Evolutionary conservation across 768 basidiomycete genomes (phyloP).

Genomic region (Rhodosporidiobolus odoratus): DNA sequence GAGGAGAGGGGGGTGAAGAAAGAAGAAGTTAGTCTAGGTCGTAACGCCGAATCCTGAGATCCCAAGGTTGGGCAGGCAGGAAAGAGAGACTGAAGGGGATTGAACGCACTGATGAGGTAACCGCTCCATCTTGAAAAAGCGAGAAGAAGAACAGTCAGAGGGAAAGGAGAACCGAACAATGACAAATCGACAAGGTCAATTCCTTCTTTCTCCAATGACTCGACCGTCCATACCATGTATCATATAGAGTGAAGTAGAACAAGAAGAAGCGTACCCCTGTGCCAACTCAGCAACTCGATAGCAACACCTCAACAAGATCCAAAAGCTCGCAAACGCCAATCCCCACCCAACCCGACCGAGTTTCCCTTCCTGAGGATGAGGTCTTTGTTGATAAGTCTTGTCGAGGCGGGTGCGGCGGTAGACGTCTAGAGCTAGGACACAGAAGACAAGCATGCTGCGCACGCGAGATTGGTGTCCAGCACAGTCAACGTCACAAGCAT

Average conservation of each 20-base stretch:
- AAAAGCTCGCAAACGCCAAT: background rate
- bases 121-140: too few relatives aligned
- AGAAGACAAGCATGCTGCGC: constrained; percentile 42
- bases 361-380: background rate
- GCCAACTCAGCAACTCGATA: constrained; percentile 24
- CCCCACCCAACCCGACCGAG: background rate
- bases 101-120: constrained; percentile 14
- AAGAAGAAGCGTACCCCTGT: too few relatives aligned
- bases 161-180: too few relatives aligned
- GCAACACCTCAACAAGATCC: constrained; percentile 18
- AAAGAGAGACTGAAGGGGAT: background rate
- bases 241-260: too few relatives aligned
- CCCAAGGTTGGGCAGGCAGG: too few relatives aligned
- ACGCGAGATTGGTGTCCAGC: too few relatives aligned
- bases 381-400: background rate
- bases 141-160: too few relatives aligned
- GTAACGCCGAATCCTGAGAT: too few relatives aligned
- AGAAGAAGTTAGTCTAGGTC: background rate
- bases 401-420: background rate
- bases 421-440: constrained; percentile 43
- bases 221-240: too few relatives aligned
- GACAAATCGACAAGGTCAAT: too few relatives aligned
- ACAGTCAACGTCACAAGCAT: too few relatives aligned
- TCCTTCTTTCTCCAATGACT: too few relatives aligned
- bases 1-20: background rate